Evolutionary conservation across 176 grass and related monocot species (phyloP).

Genomic region (Avena atlantica): DNA sequence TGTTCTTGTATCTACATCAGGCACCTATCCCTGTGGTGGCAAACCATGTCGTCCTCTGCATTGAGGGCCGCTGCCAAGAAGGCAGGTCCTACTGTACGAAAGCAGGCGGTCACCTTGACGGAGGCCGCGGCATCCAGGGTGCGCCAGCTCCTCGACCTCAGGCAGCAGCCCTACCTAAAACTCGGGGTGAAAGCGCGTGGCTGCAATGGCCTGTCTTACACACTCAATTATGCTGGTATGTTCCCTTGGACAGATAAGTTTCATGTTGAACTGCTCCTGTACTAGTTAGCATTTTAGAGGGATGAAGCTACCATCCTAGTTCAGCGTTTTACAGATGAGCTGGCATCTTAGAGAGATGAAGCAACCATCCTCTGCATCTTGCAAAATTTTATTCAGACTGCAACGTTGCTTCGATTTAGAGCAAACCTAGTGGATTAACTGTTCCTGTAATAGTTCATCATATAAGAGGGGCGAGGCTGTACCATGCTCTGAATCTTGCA

Average conservation of each 20-base stretch:
- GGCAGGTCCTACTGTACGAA: slow-evolving; percentile 45
- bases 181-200: slow-evolving; percentile 80
- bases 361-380: background rate
- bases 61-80: slow-evolving; percentile 59
- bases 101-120: slow-evolving; percentile 67
- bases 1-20: background rate
- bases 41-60: slow-evolving; percentile 51
- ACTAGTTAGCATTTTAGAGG: background rate
- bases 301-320: background rate
- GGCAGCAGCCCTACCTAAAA: slow-evolving; percentile 63
- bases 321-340: background rate
- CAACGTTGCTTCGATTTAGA: no score
- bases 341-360: background rate
- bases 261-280: background rate
- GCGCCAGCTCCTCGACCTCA: slow-evolving; percentile 66
- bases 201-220: slow-evolving; percentile 89
- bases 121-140: slow-evolving; percentile 69
- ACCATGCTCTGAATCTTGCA: background rate
- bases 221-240: slow-evolving; percentile 79
- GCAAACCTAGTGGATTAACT: background rate
- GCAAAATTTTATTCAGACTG: no score
- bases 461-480: background rate
- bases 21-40: background rate
- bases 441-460: background rate
- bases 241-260: background rate